phyloP scores from a whole-genome alignment of 2,329 filamentous ascomycete species.

The Stachybotrys echinatus region DNA sequence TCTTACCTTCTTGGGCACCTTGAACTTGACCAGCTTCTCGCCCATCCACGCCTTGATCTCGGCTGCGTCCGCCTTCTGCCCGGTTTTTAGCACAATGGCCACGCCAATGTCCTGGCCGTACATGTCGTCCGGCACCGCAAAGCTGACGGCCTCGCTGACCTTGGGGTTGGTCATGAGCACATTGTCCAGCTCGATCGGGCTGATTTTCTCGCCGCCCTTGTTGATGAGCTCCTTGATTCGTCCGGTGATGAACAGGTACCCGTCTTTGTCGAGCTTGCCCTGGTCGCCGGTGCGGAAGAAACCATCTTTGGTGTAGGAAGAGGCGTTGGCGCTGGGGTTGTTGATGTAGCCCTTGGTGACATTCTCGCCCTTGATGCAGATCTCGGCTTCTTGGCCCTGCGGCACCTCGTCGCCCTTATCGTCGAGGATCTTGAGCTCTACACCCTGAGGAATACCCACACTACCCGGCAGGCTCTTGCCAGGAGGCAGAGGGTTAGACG shows the following conservation, averaged over 20 bases:
- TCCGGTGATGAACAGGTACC: constrained; percentile 83
- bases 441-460: constrained; percentile 78
- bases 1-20: constrained; percentile 73
- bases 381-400: constrained; percentile 70
- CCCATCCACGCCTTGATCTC: constrained; percentile 65
- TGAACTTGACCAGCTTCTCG: constrained; percentile 73
- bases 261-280: constrained; percentile 72
- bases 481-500: constrained; percentile 66
- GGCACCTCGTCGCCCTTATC: constrained; percentile 61
- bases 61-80: constrained; percentile 47
- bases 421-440: constrained; percentile 74
- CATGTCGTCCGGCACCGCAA: constrained; percentile 75
- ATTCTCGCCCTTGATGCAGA: constrained; percentile 77
- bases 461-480: constrained; percentile 73
- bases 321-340: constrained; percentile 69
- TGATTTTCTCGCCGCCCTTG: constrained; percentile 87
- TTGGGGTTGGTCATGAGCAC: constrained; percentile 68
- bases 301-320: constrained; percentile 67
- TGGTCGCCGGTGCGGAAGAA: constrained; percentile 90
- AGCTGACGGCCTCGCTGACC: constrained; percentile 75
- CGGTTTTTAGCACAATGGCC: constrained; percentile 68
- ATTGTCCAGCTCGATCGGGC: constrained; percentile 83
- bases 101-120: constrained; percentile 80
- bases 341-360: constrained; percentile 83
- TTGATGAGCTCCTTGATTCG: constrained; percentile 91